phyloP scores from a whole-genome alignment of 1,139 yeast species.

The Trichomonascaceae sp. region DNA sequence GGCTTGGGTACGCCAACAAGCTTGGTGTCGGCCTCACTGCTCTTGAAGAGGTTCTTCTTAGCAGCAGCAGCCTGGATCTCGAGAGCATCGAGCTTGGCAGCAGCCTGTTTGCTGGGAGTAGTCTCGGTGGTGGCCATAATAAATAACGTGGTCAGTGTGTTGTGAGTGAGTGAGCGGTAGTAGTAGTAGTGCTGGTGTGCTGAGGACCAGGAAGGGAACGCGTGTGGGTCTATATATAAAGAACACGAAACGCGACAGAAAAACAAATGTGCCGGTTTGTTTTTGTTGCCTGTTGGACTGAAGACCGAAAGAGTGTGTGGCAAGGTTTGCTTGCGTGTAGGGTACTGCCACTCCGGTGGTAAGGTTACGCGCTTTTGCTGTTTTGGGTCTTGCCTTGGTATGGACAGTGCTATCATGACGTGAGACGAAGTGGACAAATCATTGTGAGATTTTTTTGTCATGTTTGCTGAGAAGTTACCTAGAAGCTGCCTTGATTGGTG shows the following conservation, averaged over 20 bases:
- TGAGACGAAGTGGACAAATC: too few species aligned
- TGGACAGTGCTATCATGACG: too few species aligned
- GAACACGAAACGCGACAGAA: background rate
- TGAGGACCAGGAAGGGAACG: background rate
- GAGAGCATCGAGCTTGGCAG: constrained; percentile 23
- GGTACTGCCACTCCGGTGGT: too few species aligned
- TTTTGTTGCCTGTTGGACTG: background rate
- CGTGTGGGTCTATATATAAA: background rate
- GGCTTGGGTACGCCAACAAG: constrained; percentile 9
- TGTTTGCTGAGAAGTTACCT: too few species aligned
- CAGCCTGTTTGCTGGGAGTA: constrained; percentile 30
- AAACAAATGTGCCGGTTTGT: constrained; percentile 1
- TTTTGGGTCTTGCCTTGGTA: too few species aligned
- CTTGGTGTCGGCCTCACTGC: constrained; percentile 5
- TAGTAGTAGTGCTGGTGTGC: background rate
- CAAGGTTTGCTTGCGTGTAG: too few species aligned
- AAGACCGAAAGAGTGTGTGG: background rate
- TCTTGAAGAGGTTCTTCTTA: constrained; percentile 14
- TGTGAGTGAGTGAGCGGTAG: too few species aligned
- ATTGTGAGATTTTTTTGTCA: too few species aligned
- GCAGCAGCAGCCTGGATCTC: constrained; percentile 8
- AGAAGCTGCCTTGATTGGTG: too few species aligned
- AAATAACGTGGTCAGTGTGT: background rate
- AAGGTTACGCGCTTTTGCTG: too few species aligned
- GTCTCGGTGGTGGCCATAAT: constrained; percentile 16